These are phyloP conservation scores for Penicillium aurantiogriseum DNA, from an alignment of 2,329 filamentous ascomycete genomes.

Conservation along the genomic window DNA sequence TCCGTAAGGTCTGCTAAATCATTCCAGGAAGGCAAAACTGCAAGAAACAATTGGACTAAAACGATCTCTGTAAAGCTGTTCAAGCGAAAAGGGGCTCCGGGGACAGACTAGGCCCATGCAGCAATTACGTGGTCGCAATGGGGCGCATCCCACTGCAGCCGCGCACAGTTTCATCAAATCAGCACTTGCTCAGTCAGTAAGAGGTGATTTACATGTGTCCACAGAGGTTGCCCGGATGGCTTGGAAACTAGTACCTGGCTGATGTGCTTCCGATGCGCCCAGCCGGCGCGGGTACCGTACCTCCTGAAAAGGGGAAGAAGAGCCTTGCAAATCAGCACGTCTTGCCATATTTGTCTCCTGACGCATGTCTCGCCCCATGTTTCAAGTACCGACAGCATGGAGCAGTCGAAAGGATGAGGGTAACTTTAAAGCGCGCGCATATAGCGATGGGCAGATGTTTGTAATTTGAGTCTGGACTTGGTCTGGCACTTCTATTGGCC, in stretches of 20 bases:
- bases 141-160: slow-evolving; percentile 6
- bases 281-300: slow-evolving; percentile 3
- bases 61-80: background rate
- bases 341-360: background rate
- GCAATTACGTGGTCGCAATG: slow-evolving; percentile 11
- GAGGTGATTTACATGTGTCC: slow-evolving; percentile 8
- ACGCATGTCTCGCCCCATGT: slow-evolving; percentile 4
- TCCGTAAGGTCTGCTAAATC: background rate
- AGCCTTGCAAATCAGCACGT: background rate
- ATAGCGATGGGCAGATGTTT: background rate
- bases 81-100: background rate
- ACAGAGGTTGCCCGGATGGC: slow-evolving; percentile 14
- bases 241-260: slow-evolving; percentile 19
- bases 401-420: background rate
- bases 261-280: slow-evolving; percentile 15
- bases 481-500: slow-evolving; percentile 1
- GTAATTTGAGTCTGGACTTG: slow-evolving; percentile 5
- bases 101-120: slow-evolving; percentile 1
- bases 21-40: background rate
- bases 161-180: slow-evolving; percentile 8
- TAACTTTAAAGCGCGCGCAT: slow-evolving; percentile 12
- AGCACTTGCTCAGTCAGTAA: background rate
- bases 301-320: slow-evolving; percentile 1
- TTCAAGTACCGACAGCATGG: slow-evolving; percentile 13
- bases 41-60: slow-evolving; percentile 2